phyloP scores from a whole-genome alignment of 2,329 filamentous ascomycete genomes.

The Colletotrichum plurivorum region DNA sequence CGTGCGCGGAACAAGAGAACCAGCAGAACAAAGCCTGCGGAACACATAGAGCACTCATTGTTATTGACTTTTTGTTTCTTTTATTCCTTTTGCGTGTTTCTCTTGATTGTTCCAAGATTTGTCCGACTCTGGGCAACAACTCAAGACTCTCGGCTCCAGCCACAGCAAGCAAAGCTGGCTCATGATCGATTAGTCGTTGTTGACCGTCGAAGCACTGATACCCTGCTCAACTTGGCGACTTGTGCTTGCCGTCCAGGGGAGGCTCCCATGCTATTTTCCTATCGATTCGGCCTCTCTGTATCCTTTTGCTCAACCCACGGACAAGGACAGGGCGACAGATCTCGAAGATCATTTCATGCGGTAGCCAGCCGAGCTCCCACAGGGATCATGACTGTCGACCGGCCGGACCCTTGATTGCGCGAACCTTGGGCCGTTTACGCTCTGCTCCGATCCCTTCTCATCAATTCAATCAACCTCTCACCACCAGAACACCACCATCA shows the following conservation, averaged over 20 bases:
- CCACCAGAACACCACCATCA: conserved; percentile 29
- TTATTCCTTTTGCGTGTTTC: not conserved
- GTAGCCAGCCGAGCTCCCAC: conserved; percentile 10
- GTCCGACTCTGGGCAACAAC: not conserved
- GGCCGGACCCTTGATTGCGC: conserved; percentile 24
- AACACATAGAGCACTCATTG: not conserved
- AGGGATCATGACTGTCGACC: conserved; percentile 23
- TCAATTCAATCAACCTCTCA: conserved; percentile 37
- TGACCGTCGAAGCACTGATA: not conserved
- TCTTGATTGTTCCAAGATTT: conserved; percentile 6
- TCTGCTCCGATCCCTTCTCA: conserved; percentile 1
- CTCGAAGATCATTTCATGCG: conserved; percentile 27
- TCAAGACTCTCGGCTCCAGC: conserved; percentile 18
- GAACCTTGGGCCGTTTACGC: conserved; percentile 23
- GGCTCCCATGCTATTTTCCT: not conserved
- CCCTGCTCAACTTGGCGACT: conserved; percentile 15
- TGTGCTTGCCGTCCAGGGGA: not conserved
- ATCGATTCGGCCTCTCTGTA: not conserved
- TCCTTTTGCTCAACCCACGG: not conserved
- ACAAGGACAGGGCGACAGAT: conserved; percentile 12
- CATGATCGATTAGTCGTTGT: not conserved
- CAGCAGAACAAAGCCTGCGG: conserved; percentile 3
- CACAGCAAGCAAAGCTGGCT: conserved; percentile 17
- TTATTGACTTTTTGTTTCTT: not conserved
- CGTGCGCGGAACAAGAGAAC: conserved; percentile 21